A percentile compares a stretch with the other conserved stretches of the same genome.
Conservation (phyloP, 306 rosid species). For the Lagenaria siceraria region DNA sequence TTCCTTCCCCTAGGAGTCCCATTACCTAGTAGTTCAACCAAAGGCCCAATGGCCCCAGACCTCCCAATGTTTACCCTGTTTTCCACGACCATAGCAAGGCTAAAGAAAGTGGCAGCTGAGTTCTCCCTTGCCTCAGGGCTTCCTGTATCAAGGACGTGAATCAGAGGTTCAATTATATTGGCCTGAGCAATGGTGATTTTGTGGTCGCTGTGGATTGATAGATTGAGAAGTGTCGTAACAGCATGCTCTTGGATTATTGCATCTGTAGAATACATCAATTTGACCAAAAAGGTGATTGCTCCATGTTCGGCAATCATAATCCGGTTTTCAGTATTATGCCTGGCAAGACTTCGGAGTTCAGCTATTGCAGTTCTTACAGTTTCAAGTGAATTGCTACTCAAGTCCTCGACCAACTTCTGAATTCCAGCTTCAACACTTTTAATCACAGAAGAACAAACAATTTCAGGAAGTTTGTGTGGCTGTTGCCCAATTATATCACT, state of each 20-base stretch:
- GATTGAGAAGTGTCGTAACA: constrained; percentile 88
- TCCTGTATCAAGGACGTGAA: constrained; percentile 76
- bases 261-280: constrained; percentile 57
- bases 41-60: constrained; percentile 80
- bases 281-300: constrained; percentile 61
- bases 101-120: constrained; percentile 96
- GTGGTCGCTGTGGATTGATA: constrained; percentile 78
- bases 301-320: constrained; percentile 84
- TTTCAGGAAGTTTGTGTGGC: constrained; percentile 52
- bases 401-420: constrained; percentile 56
- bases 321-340: constrained; percentile 75
- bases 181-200: constrained; percentile 70
- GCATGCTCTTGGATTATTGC: constrained; percentile 72
- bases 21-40: constrained; percentile 79
- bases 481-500: constrained; percentile 53
- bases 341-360: constrained; percentile 74
- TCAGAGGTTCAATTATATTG: constrained; percentile 77
- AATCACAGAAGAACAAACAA: constrained; percentile 31
- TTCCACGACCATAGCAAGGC: constrained; percentile 87
- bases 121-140: constrained; percentile 95
- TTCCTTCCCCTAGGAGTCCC: constrained; percentile 97
- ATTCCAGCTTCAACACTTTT: constrained; percentile 66
- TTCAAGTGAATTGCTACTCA: constrained; percentile 51
- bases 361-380: constrained; percentile 62
- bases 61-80: constrained; percentile 79